Evolutionary conservation across 192 early-diverging fungal genomes (phyloP).

Genomic region (Coemansia furcata): DNA sequence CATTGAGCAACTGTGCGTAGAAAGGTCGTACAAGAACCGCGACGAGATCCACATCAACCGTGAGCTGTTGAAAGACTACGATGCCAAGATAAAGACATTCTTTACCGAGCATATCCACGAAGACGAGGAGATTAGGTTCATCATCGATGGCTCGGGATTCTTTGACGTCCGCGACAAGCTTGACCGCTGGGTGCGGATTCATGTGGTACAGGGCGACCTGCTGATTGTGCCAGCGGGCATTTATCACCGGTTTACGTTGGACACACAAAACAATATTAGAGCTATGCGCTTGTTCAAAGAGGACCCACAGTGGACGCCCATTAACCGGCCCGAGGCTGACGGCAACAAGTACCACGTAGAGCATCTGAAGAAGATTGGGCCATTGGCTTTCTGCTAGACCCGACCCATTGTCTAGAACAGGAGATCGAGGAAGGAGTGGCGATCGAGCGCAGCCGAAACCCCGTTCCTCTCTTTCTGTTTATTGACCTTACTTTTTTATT

Average conservation of each 20-base stretch:
- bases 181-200: conserved; percentile 86
- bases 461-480: not conserved
- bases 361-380: conserved; percentile 48
- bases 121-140: conserved; percentile 96
- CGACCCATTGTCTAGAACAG: not conserved
- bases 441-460: not conserved
- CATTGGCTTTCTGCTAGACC: not conserved
- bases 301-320: conserved; percentile 79
- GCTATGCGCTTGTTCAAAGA: conserved; percentile 85
- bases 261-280: conserved; percentile 81
- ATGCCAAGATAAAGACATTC: conserved; percentile 90
- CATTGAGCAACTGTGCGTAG: conserved; percentile 66
- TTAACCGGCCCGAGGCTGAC: conserved; percentile 69
- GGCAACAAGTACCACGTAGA: conserved; percentile 54
- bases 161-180: conserved; percentile 74
- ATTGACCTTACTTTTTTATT: conserved; percentile 1
- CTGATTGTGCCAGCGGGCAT: conserved; percentile 92
- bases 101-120: conserved; percentile 95
- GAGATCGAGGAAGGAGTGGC: not conserved
- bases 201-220: conserved; percentile 69
- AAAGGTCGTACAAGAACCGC: conserved; percentile 88
- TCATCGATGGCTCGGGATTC: conserved; percentile 89
- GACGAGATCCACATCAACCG: conserved; percentile 86
- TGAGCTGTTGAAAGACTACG: conserved; percentile 80
- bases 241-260: conserved; percentile 95